These are phyloP conservation scores for Neonectria ditissima DNA, from an alignment of 2,329 filamentous ascomycete genomes.

Conservation along the genomic window DNA sequence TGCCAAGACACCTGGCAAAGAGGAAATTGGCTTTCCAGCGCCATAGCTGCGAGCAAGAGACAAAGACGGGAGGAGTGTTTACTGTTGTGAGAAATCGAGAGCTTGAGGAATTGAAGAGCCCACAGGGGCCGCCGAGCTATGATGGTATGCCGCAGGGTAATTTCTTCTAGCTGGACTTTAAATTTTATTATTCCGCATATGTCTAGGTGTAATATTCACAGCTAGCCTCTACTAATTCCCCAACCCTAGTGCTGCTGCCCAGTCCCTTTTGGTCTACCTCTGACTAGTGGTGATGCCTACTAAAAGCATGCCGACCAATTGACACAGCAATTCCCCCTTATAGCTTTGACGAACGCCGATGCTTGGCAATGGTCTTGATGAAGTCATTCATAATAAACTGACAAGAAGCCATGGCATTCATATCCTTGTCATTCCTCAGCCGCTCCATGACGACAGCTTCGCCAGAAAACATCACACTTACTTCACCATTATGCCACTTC, in stretches of 20 bases:
- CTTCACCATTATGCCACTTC: constrained; percentile 7
- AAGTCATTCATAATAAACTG: constrained; percentile 18
- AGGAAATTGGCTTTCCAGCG: background rate
- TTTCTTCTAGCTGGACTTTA: constrained; percentile 4
- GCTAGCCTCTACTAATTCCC: no score
- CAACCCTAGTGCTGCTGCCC: no score
- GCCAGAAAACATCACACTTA: constrained; percentile 22
- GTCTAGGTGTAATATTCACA: no score
- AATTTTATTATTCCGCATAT: no score
- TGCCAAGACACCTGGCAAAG: constrained; percentile 1
- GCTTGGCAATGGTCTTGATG: background rate
- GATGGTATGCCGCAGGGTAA: no score
- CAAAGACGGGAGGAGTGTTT: background rate
- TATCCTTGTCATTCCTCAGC: background rate
- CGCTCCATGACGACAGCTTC: constrained; percentile 20
- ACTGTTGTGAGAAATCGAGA: background rate
- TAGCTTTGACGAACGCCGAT: background rate
- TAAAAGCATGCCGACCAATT: no score
- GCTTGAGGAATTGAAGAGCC: background rate
- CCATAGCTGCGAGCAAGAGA: background rate
- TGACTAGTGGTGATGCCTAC: no score
- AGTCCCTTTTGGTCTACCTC: no score
- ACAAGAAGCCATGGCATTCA: constrained; percentile 19
- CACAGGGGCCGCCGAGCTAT: no score
- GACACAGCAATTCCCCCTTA: background rate